These are phyloP conservation scores for Echites panduratus DNA, from an alignment of 257 asterid genomes.

Conservation along the genomic window DNA sequence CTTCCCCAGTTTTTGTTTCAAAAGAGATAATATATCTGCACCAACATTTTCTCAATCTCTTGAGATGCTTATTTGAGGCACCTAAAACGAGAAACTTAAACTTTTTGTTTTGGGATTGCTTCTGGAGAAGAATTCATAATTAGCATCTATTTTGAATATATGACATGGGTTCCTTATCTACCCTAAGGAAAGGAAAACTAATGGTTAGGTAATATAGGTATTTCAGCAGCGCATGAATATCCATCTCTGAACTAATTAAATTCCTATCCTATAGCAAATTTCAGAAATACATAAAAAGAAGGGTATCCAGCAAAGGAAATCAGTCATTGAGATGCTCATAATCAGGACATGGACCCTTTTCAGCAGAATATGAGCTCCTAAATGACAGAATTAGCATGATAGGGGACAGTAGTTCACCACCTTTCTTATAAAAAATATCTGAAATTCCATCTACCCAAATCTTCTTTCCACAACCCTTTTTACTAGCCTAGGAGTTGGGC, in stretches of 20 bases:
- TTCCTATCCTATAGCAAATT: background rate
- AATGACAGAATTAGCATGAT: background rate
- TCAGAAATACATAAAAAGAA: too few relatives aligned
- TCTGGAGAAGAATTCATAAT: too few relatives aligned
- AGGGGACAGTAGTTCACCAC: background rate
- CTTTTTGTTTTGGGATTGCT: too few relatives aligned
- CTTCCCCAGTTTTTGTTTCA: too few relatives aligned
- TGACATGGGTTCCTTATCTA: background rate
- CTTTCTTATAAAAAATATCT: background rate
- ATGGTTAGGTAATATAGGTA: background rate
- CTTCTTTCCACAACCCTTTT: background rate
- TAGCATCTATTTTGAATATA: too few relatives aligned
- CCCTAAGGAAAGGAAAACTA: background rate
- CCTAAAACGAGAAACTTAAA: too few relatives aligned
- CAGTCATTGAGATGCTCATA: background rate
- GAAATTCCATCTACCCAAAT: background rate
- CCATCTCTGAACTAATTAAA: too few relatives aligned
- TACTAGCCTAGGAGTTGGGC: background rate
- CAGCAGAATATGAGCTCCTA: background rate
- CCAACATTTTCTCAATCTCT: background rate
- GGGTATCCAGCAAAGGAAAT: too few relatives aligned
- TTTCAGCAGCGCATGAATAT: background rate
- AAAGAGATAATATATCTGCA: too few relatives aligned
- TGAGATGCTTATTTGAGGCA: too few relatives aligned
- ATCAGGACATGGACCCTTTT: background rate